phyloP scores from a whole-genome alignment of 208 protist genomes.

The Phytomonas francai region DNA sequence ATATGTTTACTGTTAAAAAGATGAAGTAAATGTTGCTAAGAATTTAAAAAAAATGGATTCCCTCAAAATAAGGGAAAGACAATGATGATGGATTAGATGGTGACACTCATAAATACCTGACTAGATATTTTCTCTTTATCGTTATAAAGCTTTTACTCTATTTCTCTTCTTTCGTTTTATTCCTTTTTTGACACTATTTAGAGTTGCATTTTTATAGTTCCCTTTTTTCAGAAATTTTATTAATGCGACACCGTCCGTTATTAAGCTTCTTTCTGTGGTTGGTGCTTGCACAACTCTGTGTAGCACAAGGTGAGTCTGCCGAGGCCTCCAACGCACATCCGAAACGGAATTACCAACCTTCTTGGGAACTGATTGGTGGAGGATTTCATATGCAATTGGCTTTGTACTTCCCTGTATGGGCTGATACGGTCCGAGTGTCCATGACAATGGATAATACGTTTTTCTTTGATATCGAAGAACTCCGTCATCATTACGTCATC shows the following conservation, averaged over 20 bases:
- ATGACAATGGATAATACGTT: constrained; percentile 47
- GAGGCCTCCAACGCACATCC: background rate
- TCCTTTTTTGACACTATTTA: constrained; percentile 1
- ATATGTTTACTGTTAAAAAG: background rate
- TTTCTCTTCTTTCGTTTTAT: background rate
- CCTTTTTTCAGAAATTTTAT: background rate
- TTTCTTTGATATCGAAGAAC: constrained; percentile 69
- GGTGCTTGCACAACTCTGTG: background rate
- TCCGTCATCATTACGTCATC: constrained; percentile 47
- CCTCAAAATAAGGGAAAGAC: background rate
- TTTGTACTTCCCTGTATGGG: constrained; percentile 36
- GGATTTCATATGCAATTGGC: constrained; percentile 78
- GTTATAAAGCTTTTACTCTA: background rate
- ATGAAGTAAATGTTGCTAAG: background rate
- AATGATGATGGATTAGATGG: background rate
- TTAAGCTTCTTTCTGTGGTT: background rate
- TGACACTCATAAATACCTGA: background rate
- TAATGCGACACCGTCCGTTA: background rate
- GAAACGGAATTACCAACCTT: background rate
- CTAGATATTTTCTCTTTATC: background rate
- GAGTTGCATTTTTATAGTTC: background rate
- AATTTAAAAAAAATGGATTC: background rate
- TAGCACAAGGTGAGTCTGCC: background rate
- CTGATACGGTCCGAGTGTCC: constrained; percentile 18
- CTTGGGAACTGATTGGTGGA: constrained; percentile 30